Base-by-base conservation (phyloP, 257 asterid genomes). In the Nicotiana noctiflora region DNA sequence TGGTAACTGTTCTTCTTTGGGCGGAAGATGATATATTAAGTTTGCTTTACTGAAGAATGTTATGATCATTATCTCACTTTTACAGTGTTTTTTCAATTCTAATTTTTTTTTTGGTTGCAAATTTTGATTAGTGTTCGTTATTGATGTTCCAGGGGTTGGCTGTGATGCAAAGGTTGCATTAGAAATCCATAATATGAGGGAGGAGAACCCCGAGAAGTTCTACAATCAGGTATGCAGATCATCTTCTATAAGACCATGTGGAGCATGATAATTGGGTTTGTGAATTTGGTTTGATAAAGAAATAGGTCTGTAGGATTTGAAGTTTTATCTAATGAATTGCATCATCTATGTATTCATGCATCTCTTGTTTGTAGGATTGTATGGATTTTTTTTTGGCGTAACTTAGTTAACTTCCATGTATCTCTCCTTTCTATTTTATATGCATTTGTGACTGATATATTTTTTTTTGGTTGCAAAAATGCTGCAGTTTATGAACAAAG, bases 141-240 rank as follows among this genome's bases (percentile, higher is more conserved):
- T 49, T 74, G 62, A 74, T 74, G 25, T 25, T 74, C 79, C 88
- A 96, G 99, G 99, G 87, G 98, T 96, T 83, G 99, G 99, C 80
- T 96, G 98, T 51, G 99, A 96, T 92, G 99, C 99, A 60, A 96
- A 96, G 89, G 99, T 96, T 89, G 98, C 99, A 84, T 84, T 96
- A 84, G 98, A 96, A 81, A 94, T 96, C 81, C 99, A 96, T 86
- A 96, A 96, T 86, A 81, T 96, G 84, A 92, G 98, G 86, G 99
- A 96, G 86, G 99, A 96, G 90, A 96, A 96, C 88, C 99, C 99
- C 8, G 99, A 96, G 70, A 96, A 96, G 88, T 96, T 96, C 88
- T 96, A 90, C 88, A 96, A 94, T 84, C 99, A 96, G 98, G 98
- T 96, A 85, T 72, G 40, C 44, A 51, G 61, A 49, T 74, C 27